Conservation (phyloP, 768 basidiomycete species). For the Russula abietina region DNA sequence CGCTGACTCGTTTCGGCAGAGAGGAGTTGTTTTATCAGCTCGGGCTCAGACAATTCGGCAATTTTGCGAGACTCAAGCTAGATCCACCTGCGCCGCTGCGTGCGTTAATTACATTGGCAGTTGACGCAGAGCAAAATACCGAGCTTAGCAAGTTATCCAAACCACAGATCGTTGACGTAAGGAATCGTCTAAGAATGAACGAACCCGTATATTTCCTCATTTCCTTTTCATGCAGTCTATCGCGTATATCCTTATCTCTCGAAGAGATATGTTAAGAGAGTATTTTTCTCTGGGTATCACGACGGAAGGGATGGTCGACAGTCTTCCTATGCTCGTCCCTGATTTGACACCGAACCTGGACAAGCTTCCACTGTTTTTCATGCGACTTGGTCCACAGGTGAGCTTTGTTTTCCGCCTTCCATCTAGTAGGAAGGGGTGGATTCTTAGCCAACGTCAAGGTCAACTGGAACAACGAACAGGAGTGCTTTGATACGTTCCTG, state of each 20-base stretch:
- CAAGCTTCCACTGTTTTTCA: constrained; percentile 81
- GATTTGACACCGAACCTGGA: constrained; percentile 90
- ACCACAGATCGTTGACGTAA: constrained; percentile 64
- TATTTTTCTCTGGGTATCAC: constrained; percentile 82
- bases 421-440: background rate
- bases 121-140: constrained; percentile 57
- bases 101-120: constrained; percentile 69
- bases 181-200: constrained; percentile 24
- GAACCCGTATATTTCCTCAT: background rate
- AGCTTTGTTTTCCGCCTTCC: background rate
- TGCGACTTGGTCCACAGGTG: constrained; percentile 87
- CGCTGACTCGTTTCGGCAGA: constrained; percentile 37
- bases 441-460: constrained; percentile 47
- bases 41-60: constrained; percentile 84
- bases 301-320: constrained; percentile 59
- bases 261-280: constrained; percentile 81
- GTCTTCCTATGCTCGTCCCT: constrained; percentile 73
- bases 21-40: constrained; percentile 96
- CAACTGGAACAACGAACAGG: constrained; percentile 77
- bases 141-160: constrained; percentile 49
- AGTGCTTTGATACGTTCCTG: constrained; percentile 81
- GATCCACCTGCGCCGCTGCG: constrained; percentile 75
- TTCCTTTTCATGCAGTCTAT: constrained; percentile 46
- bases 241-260: constrained; percentile 47
- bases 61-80: constrained; percentile 66